Conservation (phyloP, 495 filamentous ascomycete species). For the Saxispiralis lemnorum region DNA sequence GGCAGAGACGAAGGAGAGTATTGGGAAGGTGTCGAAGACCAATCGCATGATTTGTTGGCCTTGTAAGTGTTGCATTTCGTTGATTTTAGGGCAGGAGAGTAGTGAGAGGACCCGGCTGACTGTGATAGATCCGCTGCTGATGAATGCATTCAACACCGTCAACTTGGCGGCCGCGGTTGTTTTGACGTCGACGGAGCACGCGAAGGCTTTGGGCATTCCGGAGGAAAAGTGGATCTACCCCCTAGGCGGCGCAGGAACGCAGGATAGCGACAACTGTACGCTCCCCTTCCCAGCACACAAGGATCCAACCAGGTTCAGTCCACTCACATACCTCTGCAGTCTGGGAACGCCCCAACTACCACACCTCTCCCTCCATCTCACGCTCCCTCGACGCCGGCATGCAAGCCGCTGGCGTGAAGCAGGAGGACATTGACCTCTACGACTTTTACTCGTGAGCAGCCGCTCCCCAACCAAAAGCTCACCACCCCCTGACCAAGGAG, state of each 20-base stretch:
- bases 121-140: slow-evolving; percentile 35
- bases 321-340: slow-evolving; percentile 20
- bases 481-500: not conserved
- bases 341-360: slow-evolving; percentile 36
- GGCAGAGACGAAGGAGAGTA: slow-evolving; percentile 22
- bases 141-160: slow-evolving; percentile 45
- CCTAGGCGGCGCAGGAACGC: slow-evolving; percentile 35
- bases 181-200: slow-evolving; percentile 32
- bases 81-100: not conserved
- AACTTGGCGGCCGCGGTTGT: slow-evolving; percentile 37
- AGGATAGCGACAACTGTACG: slow-evolving; percentile 31
- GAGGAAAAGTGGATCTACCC: slow-evolving; percentile 37
- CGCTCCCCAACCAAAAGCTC: slow-evolving; percentile 21
- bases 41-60: slow-evolving; percentile 40
- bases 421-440: slow-evolving; percentile 33
- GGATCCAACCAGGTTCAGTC: too few species aligned
- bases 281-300: not conserved
- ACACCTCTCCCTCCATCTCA: slow-evolving; percentile 33
- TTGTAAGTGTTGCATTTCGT: slow-evolving; percentile 22
- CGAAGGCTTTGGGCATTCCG: slow-evolving; percentile 32
- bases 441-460: slow-evolving; percentile 36
- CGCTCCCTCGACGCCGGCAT: slow-evolving; percentile 32
- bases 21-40: slow-evolving; percentile 29
- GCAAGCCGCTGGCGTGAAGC: slow-evolving; percentile 19
- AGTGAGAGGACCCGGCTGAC: slow-evolving; percentile 1